Base-by-base conservation (phyloP, 768 basidiomycete species). In the Leucosporidium scottii region DNA sequence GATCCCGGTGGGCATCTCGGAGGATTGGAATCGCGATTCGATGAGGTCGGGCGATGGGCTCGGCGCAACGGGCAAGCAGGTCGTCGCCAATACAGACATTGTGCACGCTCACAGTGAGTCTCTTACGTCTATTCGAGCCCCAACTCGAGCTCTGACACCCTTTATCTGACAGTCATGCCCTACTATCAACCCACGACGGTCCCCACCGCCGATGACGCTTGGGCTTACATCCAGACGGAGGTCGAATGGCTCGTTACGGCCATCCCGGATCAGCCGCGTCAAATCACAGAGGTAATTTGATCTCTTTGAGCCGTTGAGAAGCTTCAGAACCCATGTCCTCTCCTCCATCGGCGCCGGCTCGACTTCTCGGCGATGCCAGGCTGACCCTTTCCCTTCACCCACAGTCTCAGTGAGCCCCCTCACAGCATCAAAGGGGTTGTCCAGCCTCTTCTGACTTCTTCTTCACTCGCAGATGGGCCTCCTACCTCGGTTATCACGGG, bases 1-100 rank as follows among this genome's bases (percentile, higher is more conserved):
- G 0, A 50, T 71, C n/a, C 67, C 67, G 1, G 67, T 71, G 25
- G 65, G 67, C 4, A 74, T 74, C 15, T 62, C 59, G 3, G 73
- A 74, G 61, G 73, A 74, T 48, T 74, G 73, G 73, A 68, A 74
- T 53, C 64, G 73, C 12, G 47, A 56, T 7, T 55, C 67, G 4
- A 68, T 68, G 31, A 55, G 58, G 56, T 50, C 34, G 21, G 57
- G 49, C 10, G 13, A 48, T 1, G 67, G 69, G 2, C 30, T 66
- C 9, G 67, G 59, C 4, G 64, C 59, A 5, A 57, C 67, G 12
- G 61, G 67, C 17, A 23, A 30, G 34, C 30, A 50, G 48, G 62
- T 71, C 30, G 56, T 50, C 39, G 62, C 55, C 20, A 60, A 68
- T 27, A 69, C 70, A n/a, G 70, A 74, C 50, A 53, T 66, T 21